These are phyloP conservation scores for Suillus bovinus DNA, from an alignment of 768 basidiomycete genomes.

Conservation along the genomic window DNA sequence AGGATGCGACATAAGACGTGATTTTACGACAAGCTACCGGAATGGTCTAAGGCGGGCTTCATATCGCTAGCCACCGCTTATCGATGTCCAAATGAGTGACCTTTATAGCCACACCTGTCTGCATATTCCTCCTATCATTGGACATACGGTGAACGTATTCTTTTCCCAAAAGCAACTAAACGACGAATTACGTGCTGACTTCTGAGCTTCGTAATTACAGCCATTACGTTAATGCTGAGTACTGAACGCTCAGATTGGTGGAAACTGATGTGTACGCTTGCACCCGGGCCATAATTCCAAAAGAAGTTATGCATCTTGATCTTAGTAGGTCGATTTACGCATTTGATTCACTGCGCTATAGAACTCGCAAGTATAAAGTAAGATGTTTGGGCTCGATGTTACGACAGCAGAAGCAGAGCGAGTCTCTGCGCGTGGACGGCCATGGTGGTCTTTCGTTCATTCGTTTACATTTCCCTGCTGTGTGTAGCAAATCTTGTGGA, in stretches of 20 bases:
- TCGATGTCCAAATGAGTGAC: not conserved
- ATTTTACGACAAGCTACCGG: not conserved
- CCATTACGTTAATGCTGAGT: not conserved
- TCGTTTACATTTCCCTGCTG: not conserved
- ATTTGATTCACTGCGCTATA: not conserved
- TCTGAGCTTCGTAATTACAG: not conserved
- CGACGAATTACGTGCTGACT: not conserved
- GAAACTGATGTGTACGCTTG: not conserved
- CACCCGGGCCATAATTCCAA: not conserved
- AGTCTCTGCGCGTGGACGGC: not conserved
- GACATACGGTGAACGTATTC: not conserved
- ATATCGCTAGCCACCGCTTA: not conserved
- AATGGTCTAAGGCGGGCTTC: not conserved
- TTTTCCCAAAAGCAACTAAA: not conserved
- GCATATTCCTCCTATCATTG: not conserved
- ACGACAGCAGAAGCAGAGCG: not conserved
- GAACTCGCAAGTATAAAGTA: not conserved
- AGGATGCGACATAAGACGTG: not conserved
- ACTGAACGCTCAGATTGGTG: not conserved
- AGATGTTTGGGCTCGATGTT: not conserved
- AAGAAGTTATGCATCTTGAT: not conserved
- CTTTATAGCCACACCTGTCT: not conserved
- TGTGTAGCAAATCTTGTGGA: not conserved
- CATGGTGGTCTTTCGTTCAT: not conserved
- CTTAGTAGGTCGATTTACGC: not conserved